Percentiles rank a stretch among this genome's conserved stretches.
phyloP scores from a whole-genome alignment of 305 asterid species.

The Solanum aculeatissimum region DNA sequence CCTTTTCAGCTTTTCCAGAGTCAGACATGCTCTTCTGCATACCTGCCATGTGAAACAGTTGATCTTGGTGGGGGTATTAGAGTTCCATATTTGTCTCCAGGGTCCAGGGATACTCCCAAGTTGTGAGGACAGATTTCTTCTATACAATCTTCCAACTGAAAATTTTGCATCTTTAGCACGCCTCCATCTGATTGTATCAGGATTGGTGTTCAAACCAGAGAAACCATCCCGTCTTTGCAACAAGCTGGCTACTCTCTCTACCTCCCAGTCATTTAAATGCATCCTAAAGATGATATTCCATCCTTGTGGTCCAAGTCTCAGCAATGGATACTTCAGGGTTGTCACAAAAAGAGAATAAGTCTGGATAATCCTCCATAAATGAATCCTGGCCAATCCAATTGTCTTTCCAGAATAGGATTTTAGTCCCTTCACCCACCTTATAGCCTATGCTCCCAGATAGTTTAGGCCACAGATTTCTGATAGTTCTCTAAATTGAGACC shows the following conservation, averaged over 20 bases:
- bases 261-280: background rate
- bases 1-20: background rate
- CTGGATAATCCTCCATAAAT: no score
- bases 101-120: background rate
- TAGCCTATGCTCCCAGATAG: no score
- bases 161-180: background rate
- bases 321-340: no score
- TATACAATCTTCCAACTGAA: background rate
- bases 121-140: background rate
- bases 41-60: background rate
- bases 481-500: no score
- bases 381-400: no score
- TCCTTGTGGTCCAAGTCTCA: background rate
- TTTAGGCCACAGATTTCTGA: no score
- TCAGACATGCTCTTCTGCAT: background rate
- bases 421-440: no score
- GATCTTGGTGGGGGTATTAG: background rate
- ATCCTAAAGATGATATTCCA: background rate
- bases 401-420: no score
- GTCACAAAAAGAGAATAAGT: no score
- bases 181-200: no score
- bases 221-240: background rate
- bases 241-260: background rate
- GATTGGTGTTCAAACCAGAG: no score
- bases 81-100: background rate